Evolutionary conservation across 2,329 filamentous ascomycete species (phyloP), one percentile per base, ranked within the genome.

Genomic region (Parastagonospora avenae): DNA sequence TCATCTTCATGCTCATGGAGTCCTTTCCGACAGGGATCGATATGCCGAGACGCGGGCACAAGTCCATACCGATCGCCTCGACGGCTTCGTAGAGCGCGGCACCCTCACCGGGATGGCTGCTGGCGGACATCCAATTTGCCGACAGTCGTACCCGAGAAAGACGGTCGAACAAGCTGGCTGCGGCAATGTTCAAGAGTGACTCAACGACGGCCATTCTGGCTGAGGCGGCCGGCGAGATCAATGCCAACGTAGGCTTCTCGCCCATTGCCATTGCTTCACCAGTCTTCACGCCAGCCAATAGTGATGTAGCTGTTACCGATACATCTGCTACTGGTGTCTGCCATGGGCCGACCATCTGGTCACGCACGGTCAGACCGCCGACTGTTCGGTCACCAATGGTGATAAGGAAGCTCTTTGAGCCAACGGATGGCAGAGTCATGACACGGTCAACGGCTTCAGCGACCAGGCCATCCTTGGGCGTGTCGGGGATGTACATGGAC

Each of bases 71-170:
- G 50, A 97, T 92, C 8, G 93, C 92, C 70, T 96, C 85, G 2
- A 97, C 94, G 28, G 92, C 94, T 74, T 97, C 91, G 67, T 96
- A 97, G 29, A 97, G 82, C 12, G 88, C 91, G 33, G 93, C 92
- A 35, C 91, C 92, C 75, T 99, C 94, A 40, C 94, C 94, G 16
- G 90, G 88, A 72, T 97, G 92, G 69, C 87, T 92, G 54, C 92
- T 90, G n/a, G 93, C 93, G 2, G 92, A 92, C 94, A 97, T 97
- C 93, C 93, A 99, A 77, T 99, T 97, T 42, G 93, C 93, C 2
- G 92, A 97, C 8, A 97, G 83, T 71, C 93, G 89, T 55, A 97
- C 87, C 37, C 90, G 86, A 52, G 84, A 84, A 44, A 97, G 79
- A 47, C 90, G 86, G 39, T 88, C 89, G 48, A 87, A 82, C 16